Evolutionary conservation across 2,329 filamentous ascomycete species (phyloP).

Genomic region (Emmonsiellopsis sp.): DNA sequence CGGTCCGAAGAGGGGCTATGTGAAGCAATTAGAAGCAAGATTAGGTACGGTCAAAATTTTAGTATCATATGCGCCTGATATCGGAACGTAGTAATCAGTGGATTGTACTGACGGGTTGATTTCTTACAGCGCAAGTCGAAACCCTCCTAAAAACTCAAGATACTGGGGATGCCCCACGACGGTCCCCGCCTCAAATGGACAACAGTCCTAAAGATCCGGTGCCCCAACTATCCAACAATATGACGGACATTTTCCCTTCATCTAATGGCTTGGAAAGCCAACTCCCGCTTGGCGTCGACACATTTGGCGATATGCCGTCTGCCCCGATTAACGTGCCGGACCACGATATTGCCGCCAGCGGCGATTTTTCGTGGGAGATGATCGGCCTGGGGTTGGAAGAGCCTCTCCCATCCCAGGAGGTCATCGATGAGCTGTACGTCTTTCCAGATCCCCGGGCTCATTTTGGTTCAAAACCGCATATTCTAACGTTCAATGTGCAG

Average conservation of each 20-base stretch:
- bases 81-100: not conserved
- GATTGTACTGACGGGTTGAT: not conserved
- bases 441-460: not conserved
- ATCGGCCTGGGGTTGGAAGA: slow-evolving; percentile 76
- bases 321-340: slow-evolving; percentile 15
- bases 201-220: slow-evolving; percentile 20
- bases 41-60: slow-evolving; percentile 57
- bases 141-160: slow-evolving; percentile 78
- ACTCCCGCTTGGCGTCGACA: not conserved
- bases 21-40: slow-evolving; percentile 86
- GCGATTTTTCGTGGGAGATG: slow-evolving; percentile 71
- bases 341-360: slow-evolving; percentile 17
- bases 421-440: slow-evolving; percentile 73
- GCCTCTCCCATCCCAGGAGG: slow-evolving; percentile 64
- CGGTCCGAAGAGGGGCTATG: slow-evolving; percentile 87
- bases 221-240: not conserved
- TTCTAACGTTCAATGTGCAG: slow-evolving; percentile 34
- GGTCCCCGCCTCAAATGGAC: not conserved
- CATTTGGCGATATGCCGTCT: not conserved
- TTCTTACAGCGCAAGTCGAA: slow-evolving; percentile 72
- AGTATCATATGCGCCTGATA: slow-evolving; percentile 1
- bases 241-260: not conserved
- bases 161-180: slow-evolving; percentile 20
- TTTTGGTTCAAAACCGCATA: slow-evolving; percentile 3
- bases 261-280: not conserved